A percentile compares a stretch with the other conserved stretches of the same genome.
Evolutionary conservation across 192 early-diverging fungal genomes (phyloP).

Genomic region (Umbelopsis ramanniana): DNA sequence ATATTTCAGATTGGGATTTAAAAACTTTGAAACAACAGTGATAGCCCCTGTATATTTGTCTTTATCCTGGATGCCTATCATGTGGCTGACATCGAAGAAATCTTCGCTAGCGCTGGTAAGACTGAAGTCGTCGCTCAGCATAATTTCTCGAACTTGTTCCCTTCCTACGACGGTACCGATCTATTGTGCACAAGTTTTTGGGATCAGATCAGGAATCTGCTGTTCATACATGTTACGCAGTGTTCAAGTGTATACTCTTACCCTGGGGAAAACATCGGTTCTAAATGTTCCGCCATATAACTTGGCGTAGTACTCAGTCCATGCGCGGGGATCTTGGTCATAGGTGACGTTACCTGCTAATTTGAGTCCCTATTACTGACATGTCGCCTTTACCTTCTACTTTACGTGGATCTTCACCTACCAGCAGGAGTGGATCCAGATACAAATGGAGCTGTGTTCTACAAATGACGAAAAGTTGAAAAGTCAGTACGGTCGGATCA

Average conservation of each 20-base stretch:
- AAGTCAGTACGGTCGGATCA: not conserved
- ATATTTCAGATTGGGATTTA: slow-evolving; percentile 35
- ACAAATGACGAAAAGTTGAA: no score
- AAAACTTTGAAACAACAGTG: slow-evolving; percentile 24
- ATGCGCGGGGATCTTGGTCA: not conserved
- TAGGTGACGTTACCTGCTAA: not conserved
- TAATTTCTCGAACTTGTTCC: slow-evolving; percentile 12
- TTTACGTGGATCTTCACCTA: not conserved
- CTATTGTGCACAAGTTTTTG: not conserved
- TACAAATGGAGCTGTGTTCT: not conserved
- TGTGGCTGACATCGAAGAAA: not conserved
- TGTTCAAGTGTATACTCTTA: not conserved
- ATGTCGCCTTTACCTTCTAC: not conserved
- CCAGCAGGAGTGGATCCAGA: not conserved
- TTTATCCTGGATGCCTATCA: not conserved
- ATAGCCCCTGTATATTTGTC: not conserved
- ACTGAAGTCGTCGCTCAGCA: not conserved
- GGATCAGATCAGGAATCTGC: no score
- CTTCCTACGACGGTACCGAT: slow-evolving; percentile 11
- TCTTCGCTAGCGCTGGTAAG: not conserved
- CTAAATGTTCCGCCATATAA: slow-evolving; percentile 8
- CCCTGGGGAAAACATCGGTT: slow-evolving; percentile 18
- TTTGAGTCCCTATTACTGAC: not conserved
- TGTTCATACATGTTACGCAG: not conserved
- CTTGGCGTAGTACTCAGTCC: not conserved